Evolutionary conservation across 208 protist species (phyloP).

Genomic region (Acanthamoeba polyphaga): DNA sequence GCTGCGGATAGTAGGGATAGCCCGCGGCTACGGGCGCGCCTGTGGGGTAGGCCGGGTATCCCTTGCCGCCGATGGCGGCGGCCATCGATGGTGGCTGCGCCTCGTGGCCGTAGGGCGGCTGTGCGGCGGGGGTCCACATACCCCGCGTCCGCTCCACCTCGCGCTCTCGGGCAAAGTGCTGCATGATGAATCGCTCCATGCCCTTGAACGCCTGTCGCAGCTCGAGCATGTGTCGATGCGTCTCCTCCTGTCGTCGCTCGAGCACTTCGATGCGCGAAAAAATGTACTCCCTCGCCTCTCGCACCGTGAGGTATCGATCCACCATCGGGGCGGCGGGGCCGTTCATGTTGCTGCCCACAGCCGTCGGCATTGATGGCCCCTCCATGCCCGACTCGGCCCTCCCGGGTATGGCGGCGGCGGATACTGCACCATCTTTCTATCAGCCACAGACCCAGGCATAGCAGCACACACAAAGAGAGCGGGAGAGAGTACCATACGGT

Average conservation of each 20-base stretch:
- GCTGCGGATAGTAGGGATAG: not conserved
- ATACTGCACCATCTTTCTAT: not conserved
- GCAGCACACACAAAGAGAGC: too few relatives aligned
- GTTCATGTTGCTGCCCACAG: not conserved
- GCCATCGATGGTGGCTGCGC: not conserved
- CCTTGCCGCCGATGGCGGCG: not conserved
- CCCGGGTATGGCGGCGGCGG: not conserved
- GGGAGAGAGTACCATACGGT: too few relatives aligned
- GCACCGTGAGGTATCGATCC: conserved; percentile 37
- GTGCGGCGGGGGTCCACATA: not conserved
- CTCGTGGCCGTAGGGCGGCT: conserved; percentile 1
- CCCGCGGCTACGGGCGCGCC: too few relatives aligned
- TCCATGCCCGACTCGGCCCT: not conserved
- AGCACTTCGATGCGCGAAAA: conserved; percentile 53
- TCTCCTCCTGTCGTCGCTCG: conserved; percentile 56
- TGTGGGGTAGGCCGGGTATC: not conserved
- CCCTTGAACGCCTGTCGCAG: conserved; percentile 40
- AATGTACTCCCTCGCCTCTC: conserved; percentile 39
- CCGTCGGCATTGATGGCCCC: not conserved
- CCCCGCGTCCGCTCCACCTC: not conserved
- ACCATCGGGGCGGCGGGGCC: not conserved
- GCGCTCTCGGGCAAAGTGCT: conserved; percentile 32
- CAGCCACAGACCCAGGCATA: not conserved
- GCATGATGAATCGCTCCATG: conserved; percentile 57
- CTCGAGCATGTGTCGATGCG: conserved; percentile 47